phyloP scores from a whole-genome alignment of 2,329 filamentous ascomycete genomes.

The Colletotrichum godetiae region DNA sequence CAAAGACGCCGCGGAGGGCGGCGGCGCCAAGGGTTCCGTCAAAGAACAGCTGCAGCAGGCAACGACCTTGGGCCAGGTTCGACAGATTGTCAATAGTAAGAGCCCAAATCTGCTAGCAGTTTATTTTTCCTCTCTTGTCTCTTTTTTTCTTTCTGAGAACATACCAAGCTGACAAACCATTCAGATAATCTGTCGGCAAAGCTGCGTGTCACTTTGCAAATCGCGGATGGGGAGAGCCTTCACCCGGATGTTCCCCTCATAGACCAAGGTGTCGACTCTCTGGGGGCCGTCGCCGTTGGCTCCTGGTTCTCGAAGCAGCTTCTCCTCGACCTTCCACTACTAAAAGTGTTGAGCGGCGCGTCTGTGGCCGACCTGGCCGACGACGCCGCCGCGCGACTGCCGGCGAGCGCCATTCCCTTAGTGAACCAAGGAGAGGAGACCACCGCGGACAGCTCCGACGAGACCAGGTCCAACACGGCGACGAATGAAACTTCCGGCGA shows the following conservation, averaged over 20 bases:
- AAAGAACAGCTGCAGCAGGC: slow-evolving; percentile 5
- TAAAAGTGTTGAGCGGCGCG: slow-evolving; percentile 54
- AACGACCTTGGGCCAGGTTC: neutral
- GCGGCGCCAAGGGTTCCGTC: neutral
- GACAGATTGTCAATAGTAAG: slow-evolving; percentile 4
- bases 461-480: neutral
- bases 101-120: too few species aligned
- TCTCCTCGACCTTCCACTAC: slow-evolving; percentile 54
- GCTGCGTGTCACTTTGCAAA: slow-evolving; percentile 3
- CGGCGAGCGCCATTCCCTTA: neutral
- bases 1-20: neutral
- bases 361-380: slow-evolving; percentile 33
- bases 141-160: neutral
- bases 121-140: too few species aligned
- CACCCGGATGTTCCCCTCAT: neutral
- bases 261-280: slow-evolving; percentile 11
- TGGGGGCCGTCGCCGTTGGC: slow-evolving; percentile 3
- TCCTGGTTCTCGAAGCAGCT: slow-evolving; percentile 55
- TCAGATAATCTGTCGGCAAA: neutral
- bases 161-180: neutral
- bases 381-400: slow-evolving; percentile 6
- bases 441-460: neutral
- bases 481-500: neutral
- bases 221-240: neutral
- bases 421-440: neutral